These are phyloP conservation scores for Saccharomycopsis sp. DNA, from an alignment of 805 yeast species.

Conservation along the genomic window DNA sequence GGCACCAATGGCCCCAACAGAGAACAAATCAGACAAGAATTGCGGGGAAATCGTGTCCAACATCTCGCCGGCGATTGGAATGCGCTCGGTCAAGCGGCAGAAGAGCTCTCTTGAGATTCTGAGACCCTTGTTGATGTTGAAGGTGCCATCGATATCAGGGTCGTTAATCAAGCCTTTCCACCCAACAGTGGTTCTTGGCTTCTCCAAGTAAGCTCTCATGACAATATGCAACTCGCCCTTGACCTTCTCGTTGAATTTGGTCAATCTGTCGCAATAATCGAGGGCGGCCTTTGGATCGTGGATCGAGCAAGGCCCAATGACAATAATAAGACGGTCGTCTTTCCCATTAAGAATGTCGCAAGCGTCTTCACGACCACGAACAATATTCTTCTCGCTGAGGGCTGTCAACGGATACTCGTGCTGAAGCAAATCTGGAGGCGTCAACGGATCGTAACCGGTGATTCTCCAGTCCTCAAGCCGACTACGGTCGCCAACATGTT, in stretches of 20 bases:
- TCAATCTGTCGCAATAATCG: slow-evolving; percentile 73
- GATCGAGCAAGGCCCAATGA: slow-evolving; percentile 96
- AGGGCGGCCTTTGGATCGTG: slow-evolving; percentile 87
- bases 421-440: slow-evolving; percentile 87
- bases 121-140: slow-evolving; percentile 92
- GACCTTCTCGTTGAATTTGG: slow-evolving; percentile 61
- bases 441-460: slow-evolving; percentile 88
- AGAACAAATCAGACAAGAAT: slow-evolving; percentile 81
- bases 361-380: slow-evolving; percentile 73
- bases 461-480: slow-evolving; percentile 74
- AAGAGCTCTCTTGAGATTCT: slow-evolving; percentile 81
- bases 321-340: slow-evolving; percentile 79
- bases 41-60: slow-evolving; percentile 97
- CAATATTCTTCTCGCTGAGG: slow-evolving; percentile 53
- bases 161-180: slow-evolving; percentile 98
- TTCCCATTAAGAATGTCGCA: slow-evolving; percentile 63
- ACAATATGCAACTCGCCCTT: slow-evolving; percentile 71
- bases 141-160: slow-evolving; percentile 88
- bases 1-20: slow-evolving; percentile 98
- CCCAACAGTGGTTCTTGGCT: slow-evolving; percentile 98
- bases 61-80: slow-evolving; percentile 97
- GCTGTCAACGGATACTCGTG: slow-evolving; percentile 68
- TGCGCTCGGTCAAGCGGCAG: slow-evolving; percentile 70
- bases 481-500: slow-evolving; percentile 74
- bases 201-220: slow-evolving; percentile 97